These are phyloP conservation scores for Halophytophthora polymorphica DNA, from an alignment of 352 stramenopile species.

Conservation along the genomic window DNA sequence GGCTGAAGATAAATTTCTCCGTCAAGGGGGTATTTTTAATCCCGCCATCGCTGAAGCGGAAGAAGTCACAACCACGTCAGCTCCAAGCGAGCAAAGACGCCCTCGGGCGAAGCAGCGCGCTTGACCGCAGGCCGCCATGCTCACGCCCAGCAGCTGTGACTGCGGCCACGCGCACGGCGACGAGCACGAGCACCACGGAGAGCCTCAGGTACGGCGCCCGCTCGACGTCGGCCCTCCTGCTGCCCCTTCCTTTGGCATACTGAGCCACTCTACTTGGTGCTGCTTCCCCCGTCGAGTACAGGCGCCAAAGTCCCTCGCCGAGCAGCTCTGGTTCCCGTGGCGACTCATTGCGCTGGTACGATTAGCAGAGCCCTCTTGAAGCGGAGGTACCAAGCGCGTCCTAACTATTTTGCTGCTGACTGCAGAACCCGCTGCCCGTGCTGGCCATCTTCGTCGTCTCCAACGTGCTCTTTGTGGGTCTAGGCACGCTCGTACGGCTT, in stretches of 20 bases:
- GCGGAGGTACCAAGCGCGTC: not conserved
- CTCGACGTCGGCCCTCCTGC: not conserved
- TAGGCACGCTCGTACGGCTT: slow-evolving; percentile 53
- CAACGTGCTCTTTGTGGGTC: slow-evolving; percentile 58
- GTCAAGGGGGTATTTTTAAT: no score
- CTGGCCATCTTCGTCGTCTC: slow-evolving; percentile 43
- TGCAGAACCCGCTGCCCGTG: slow-evolving; percentile 59
- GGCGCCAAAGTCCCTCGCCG: slow-evolving; percentile 32
- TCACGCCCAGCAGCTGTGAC: slow-evolving; percentile 25
- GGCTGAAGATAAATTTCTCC: no score
- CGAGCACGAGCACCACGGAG: slow-evolving; percentile 2
- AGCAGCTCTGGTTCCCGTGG: slow-evolving; percentile 75
- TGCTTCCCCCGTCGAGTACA: slow-evolving; percentile 1
- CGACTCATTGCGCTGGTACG: slow-evolving; percentile 55
- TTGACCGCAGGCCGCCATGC: no score
- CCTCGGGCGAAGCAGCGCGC: no score
- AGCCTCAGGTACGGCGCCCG: not conserved
- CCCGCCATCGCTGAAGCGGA: no score
- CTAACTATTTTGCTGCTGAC: not conserved
- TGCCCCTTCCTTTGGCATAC: slow-evolving; percentile 1
- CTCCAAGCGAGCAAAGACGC: no score
- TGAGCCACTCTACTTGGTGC: no score
- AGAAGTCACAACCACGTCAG: no score
- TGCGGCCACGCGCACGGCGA: slow-evolving; percentile 29
- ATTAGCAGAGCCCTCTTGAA: not conserved